phyloP scores from a whole-genome alignment of 1,284 basidiomycete species.

The Ganoderma lucidum region DNA sequence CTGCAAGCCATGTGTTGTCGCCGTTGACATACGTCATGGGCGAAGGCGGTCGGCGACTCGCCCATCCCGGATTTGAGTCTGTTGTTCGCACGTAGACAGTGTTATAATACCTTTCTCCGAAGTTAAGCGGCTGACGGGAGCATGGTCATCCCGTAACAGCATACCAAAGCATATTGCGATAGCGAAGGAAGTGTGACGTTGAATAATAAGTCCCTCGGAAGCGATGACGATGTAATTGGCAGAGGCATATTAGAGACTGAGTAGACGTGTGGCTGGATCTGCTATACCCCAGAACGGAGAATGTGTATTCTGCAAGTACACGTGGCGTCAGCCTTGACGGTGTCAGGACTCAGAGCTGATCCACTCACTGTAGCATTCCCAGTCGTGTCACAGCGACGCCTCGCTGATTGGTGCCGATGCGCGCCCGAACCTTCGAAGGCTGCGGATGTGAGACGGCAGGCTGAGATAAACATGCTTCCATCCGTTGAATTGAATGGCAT shows the following conservation, averaged over 20 bases:
- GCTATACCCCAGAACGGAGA: not conserved
- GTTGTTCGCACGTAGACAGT: not conserved
- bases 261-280: not conserved
- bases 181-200: not conserved
- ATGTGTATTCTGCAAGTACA: not conserved
- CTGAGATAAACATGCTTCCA: slow-evolving; percentile 13
- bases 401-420: slow-evolving; percentile 6
- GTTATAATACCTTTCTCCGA: not conserved
- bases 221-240: not conserved
- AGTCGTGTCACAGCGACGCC: slow-evolving; percentile 2
- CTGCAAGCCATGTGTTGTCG: not conserved
- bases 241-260: not conserved
- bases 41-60: not conserved
- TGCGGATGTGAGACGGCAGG: slow-evolving; percentile 11
- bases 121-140: not conserved
- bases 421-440: not conserved
- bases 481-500: slow-evolving; percentile 10
- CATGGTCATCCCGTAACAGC: not conserved
- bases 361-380: not conserved
- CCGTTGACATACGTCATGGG: not conserved
- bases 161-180: not conserved
- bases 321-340: not conserved
- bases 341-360: not conserved
- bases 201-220: not conserved
- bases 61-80: not conserved